phyloP scores from a whole-genome alignment of 257 asterid species.

The Primulina huaijiensis region DNA sequence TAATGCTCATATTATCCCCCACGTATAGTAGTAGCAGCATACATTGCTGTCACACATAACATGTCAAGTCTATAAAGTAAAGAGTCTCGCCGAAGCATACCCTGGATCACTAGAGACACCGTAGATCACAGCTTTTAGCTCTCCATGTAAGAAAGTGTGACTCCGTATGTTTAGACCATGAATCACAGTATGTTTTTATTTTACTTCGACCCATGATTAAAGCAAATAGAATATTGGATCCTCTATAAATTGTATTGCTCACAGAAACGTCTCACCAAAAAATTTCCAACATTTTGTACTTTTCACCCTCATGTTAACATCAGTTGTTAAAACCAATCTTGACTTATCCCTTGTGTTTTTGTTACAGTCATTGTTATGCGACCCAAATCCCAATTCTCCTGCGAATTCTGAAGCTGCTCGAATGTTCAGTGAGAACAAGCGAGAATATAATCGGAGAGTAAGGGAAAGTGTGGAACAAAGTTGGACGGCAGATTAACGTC shows the following conservation, averaged over 20 bases:
- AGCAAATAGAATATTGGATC: background rate
- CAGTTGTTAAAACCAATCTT: background rate
- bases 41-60: background rate
- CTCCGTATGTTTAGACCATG: background rate
- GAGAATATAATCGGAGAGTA: background rate
- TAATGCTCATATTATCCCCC: background rate
- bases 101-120: background rate
- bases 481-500: background rate
- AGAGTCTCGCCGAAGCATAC: background rate
- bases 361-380: constrained; percentile 74
- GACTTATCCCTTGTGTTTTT: constrained; percentile 1
- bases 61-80: background rate
- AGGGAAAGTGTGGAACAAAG: background rate
- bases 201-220: background rate
- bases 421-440: constrained; percentile 30
- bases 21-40: background rate
- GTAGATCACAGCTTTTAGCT: background rate
- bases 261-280: background rate
- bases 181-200: too few species aligned
- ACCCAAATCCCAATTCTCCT: constrained; percentile 87
- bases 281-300: background rate
- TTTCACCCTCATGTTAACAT: background rate
- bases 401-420: constrained; percentile 92
- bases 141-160: background rate
- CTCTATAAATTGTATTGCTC: background rate